Percentiles rank a stretch among this genome's conserved stretches.
phyloP scores from a whole-genome alignment of 495 filamentous ascomycete species.

The Penicillium bovifimosum region DNA sequence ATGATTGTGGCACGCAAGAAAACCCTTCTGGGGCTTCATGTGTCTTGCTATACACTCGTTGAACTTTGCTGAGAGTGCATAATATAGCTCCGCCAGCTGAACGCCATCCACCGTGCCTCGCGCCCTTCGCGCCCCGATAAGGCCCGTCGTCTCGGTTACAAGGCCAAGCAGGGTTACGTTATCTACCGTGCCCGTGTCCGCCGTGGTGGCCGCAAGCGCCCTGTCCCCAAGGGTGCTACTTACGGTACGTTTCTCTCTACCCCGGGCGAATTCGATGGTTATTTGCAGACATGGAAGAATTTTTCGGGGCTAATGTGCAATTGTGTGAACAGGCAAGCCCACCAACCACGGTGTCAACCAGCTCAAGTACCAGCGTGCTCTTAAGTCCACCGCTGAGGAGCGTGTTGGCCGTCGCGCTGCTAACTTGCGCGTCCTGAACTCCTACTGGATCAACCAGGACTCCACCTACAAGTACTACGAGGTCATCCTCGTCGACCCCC shows the following conservation, averaged over 20 bases:
- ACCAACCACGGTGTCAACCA: constrained; percentile 99
- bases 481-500: constrained; percentile 98
- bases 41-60: constrained; percentile 98
- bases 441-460: constrained; percentile 99
- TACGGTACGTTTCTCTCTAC: constrained; percentile 62
- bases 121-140: constrained; percentile 98
- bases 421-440: constrained; percentile 98
- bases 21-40: constrained; percentile 26
- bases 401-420: constrained; percentile 98
- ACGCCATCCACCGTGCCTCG: constrained; percentile 98
- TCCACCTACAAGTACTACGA: constrained; percentile 99
- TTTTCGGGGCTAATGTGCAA: constrained; percentile 7
- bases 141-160: constrained; percentile 99
- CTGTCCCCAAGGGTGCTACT: constrained; percentile 95
- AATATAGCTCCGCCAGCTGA: constrained; percentile 98
- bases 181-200: constrained; percentile 98
- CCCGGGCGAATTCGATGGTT: background rate
- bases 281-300: background rate
- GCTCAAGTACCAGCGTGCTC: constrained; percentile 99
- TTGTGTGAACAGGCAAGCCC: constrained; percentile 71
- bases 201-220: constrained; percentile 94
- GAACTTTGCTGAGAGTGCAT: constrained; percentile 99
- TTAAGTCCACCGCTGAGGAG: constrained; percentile 95
- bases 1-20: constrained; percentile 44
- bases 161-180: constrained; percentile 99